Evolutionary conservation across 768 basidiomycete genomes (phyloP).

Genomic region (Podaxis sp.): DNA sequence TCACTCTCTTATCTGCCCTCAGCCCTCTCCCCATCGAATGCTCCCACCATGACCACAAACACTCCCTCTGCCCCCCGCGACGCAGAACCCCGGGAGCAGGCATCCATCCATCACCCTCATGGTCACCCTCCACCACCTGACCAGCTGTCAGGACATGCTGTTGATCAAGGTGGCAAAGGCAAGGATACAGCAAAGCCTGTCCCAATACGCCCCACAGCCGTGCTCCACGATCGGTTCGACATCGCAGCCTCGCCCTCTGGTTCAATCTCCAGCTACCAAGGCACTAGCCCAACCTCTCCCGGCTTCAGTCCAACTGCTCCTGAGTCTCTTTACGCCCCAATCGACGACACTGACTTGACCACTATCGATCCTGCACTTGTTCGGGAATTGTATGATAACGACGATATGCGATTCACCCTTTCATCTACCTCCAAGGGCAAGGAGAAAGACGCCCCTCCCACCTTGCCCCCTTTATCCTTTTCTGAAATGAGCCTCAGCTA

Average conservation of each 20-base stretch:
- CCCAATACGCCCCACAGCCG: conserved; percentile 39
- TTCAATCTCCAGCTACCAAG: conserved; percentile 22
- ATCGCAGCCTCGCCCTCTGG: conserved; percentile 21
- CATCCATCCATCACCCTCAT: not conserved
- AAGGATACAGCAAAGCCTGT: conserved; percentile 54
- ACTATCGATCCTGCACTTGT: conserved; percentile 19
- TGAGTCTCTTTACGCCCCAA: conserved; percentile 21
- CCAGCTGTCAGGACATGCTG: not conserved
- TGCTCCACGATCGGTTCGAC: conserved; percentile 41
- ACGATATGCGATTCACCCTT: conserved; percentile 14
- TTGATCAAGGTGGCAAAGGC: conserved; percentile 40
- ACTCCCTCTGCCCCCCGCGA: not conserved
- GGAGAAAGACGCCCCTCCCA: conserved; percentile 60
- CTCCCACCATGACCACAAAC: not conserved
- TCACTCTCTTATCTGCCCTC: conserved; percentile 3
- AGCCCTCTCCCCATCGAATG: not conserved
- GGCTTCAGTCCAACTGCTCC: conserved; percentile 25
- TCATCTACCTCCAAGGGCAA: conserved; percentile 43
- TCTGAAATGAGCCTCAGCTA: conserved; percentile 51
- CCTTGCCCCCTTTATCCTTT: conserved; percentile 65
- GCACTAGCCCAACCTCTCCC: conserved; percentile 12
- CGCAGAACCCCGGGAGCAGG: conserved; percentile 10
- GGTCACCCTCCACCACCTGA: not conserved
- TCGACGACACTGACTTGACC: conserved; percentile 19
- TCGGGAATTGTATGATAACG: conserved; percentile 14